Base-by-base conservation (phyloP, 1,284 basidiomycete genomes). In the Melampsora medusae region DNA sequence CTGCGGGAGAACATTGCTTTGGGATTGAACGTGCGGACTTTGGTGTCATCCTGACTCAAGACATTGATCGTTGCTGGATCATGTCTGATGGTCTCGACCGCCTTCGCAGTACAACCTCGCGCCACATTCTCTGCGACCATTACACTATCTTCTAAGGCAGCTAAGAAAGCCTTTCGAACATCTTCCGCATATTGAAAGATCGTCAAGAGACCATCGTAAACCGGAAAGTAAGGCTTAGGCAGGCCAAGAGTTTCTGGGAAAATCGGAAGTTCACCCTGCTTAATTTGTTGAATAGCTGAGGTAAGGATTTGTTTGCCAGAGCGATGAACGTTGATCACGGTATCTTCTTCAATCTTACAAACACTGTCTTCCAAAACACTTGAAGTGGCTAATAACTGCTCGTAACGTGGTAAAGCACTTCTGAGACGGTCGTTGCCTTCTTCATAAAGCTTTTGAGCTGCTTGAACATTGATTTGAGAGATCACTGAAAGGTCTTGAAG, bases 121-220 rank as follows among this genome's bases (percentile, higher is more conserved):
- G 94, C 92, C 77, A 93, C 90, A 77, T 93, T 88, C 83, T 99
- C 95, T 0, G 92, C 91, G 12, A 89, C 81, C 78, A 88, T 87
- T 78, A 97, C 90, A 7, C 92, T 91, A 19, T 87, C 85, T 82
- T 98, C 96, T 67, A 99, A 83, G 78, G 91, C 92, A 2, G 87
- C 84, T 3, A 94, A 86, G n/a, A 99, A 85, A 0, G 89, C 88
- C 68, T 85, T 85, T 78, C 93, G 89, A 75, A 98, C 93, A 67
- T 94, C 92, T 31, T 86, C 86, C 0, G 92, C 92, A 81, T 97
- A 99, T 79, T 94, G 90, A 91, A 91, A 96, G 64, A 96, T 86
- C 49, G 89, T 88, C 53, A 95, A 84, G 17, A 99, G 82, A 48
- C 97, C 96, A 5, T 93, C 91, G 84, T 95, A 99, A 0, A 87